phyloP scores from a whole-genome alignment of 768 basidiomycete genomes.

The Tylopilus plumbeoviolaceoides region DNA sequence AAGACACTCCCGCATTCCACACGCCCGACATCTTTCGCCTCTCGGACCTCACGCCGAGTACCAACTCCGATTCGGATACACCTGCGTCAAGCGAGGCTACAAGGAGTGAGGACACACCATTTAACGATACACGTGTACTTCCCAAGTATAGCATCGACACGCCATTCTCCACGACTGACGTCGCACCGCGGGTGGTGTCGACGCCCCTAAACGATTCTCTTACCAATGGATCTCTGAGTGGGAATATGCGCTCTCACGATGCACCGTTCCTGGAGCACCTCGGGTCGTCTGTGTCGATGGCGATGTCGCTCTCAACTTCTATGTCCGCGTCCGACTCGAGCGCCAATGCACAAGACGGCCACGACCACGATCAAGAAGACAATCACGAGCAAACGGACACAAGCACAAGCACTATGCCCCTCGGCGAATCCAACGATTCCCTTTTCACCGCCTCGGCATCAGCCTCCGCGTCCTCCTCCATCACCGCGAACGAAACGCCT shows the following conservation, averaged over 20 bases:
- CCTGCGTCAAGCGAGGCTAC: constrained; percentile 13
- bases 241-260: not conserved
- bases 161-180: constrained; percentile 7
- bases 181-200: constrained; percentile 6
- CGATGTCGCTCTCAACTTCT: constrained; percentile 9
- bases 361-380: not conserved
- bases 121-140: constrained; percentile 16
- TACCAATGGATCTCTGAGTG: not conserved
- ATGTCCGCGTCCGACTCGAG: constrained; percentile 10
- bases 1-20: constrained; percentile 1
- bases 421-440: constrained; percentile 27
- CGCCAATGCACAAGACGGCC: not conserved
- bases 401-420: constrained; percentile 7
- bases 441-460: constrained; percentile 25
- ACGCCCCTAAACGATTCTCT: constrained; percentile 8
- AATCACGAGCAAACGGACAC: not conserved
- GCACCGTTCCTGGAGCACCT: constrained; percentile 26
- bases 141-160: constrained; percentile 15
- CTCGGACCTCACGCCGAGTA: constrained; percentile 10
- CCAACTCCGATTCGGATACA: not conserved
- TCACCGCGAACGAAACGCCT: constrained; percentile 18
- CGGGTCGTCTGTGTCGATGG: constrained; percentile 10
- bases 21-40: constrained; percentile 17
- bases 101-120: constrained; percentile 13
- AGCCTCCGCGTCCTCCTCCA: constrained; percentile 16